Evolutionary conservation across 768 basidiomycete genomes (phyloP), one percentile per base, ranked within the genome.

Genomic region (Jaapia argillacea): DNA sequence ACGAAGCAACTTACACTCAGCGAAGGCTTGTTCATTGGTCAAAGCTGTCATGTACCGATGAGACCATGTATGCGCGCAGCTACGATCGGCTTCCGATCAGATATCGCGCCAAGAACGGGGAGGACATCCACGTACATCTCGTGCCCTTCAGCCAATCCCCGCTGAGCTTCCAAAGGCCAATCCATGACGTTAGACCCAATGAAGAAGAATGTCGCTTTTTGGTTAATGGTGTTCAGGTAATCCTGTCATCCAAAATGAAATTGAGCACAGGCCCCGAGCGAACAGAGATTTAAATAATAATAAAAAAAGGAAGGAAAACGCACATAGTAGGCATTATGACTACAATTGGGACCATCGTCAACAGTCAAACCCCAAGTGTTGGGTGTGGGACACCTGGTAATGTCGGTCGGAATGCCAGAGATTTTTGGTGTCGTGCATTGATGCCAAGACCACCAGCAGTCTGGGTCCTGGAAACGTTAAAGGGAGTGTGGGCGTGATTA

Each of bases 291-390:
- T n/a, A n/a, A n/a, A n/a, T n/a, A n/a, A n/a, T n/a, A n/a, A n/a
- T n/a, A n/a, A n/a, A n/a, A n/a, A n/a, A n/a, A n/a, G n/a, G n/a
- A n/a, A n/a, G n/a, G n/a, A n/a, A n/a, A 16, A 33, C 28, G 10
- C 28, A 33, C 28, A 36, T 81, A 81, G 47, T 80, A 81, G 2
- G 61, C 66, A 43, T 80, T 80, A 47, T 81, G 79, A 3, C 74
- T 70, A 51, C 78, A 81, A 50, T 76, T 77, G 1, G 79, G 79
- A 1, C 79, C 79, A 46, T 81, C 78, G 46, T 81, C 79, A 45
- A 80, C 80, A 3, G 68, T 75, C 37, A 74, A 79, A 1, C 76
- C 79, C 14, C 78, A 58, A 2, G 77, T 75, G 6, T 57, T 53
- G 24, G 79, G 77, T 74, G 79, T 76, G 5, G 77, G 75, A 18